phyloP scores from a whole-genome alignment of 2,329 filamentous ascomycete species.

The Colletotrichum acutatum region DNA sequence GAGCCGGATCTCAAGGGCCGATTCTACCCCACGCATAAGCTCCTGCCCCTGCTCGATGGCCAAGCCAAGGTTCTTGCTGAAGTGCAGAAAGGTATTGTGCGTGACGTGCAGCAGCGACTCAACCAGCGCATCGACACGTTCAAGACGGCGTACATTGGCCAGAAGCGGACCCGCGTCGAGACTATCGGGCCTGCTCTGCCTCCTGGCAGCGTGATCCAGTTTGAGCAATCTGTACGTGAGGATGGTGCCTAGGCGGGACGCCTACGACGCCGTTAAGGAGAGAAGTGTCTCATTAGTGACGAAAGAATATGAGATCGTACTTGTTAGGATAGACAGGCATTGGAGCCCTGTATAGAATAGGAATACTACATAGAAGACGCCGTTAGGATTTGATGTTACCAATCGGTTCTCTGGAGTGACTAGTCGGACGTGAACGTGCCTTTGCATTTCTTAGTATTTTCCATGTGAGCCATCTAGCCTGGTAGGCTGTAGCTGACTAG shows the following conservation, averaged over 20 bases:
- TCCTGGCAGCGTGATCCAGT: constrained; percentile 39
- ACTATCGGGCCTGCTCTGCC: constrained; percentile 56
- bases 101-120: constrained; percentile 59
- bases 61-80: constrained; percentile 45
- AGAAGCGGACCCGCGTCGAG: constrained; percentile 52
- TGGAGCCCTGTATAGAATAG: background rate
- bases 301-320: background rate
- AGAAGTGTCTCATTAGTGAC: background rate
- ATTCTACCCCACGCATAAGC: constrained; percentile 67
- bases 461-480: background rate
- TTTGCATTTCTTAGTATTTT: background rate
- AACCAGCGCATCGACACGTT: constrained; percentile 61
- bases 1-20: constrained; percentile 62
- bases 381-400: background rate
- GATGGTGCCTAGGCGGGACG: constrained; percentile 35
- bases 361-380: background rate
- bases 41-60: constrained; percentile 58
- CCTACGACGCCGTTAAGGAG: background rate
- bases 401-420: background rate
- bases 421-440: background rate
- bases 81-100: constrained; percentile 53
- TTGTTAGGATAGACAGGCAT: background rate
- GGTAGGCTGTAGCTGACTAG: background rate
- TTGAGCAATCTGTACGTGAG: constrained; percentile 50
- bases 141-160: constrained; percentile 56